Evolutionary conservation across 306 rosid genomes (phyloP).

Genomic region (Amphicarpaea edgeworthii): DNA sequence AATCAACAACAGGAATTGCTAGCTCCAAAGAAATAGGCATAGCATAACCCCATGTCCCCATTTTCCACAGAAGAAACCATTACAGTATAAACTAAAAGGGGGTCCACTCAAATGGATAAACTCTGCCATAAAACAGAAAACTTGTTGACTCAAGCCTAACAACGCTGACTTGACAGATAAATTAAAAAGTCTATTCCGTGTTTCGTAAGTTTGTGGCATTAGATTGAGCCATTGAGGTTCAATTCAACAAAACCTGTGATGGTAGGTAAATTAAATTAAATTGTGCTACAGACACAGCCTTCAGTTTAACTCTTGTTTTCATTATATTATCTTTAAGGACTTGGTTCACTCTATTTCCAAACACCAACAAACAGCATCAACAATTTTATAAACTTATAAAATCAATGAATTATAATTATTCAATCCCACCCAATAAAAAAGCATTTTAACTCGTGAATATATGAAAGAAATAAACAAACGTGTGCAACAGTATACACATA

Average conservation of each 20-base stretch:
- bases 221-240: background rate
- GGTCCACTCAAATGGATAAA: background rate
- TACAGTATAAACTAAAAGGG: constrained; percentile 10
- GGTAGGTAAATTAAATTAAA: background rate
- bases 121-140: too few species aligned
- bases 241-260: background rate
- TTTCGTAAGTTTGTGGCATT: too few species aligned
- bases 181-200: too few species aligned
- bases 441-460: background rate
- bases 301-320: background rate
- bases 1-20: constrained; percentile 16
- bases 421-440: background rate
- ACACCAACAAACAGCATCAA: constrained; percentile 8
- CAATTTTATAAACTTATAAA: background rate
- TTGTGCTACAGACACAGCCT: background rate
- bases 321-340: background rate
- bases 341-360: constrained; percentile 28
- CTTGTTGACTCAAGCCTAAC: too few species aligned
- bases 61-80: constrained; percentile 9
- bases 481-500: constrained; percentile 45
- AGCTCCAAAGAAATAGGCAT: constrained; percentile 21
- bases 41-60: constrained; percentile 9
- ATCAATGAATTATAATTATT: constrained; percentile 2
- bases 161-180: too few species aligned
- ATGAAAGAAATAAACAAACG: constrained; percentile 11